phyloP scores from a whole-genome alignment of 495 filamentous ascomycete species.

The Evernia prunastri region DNA sequence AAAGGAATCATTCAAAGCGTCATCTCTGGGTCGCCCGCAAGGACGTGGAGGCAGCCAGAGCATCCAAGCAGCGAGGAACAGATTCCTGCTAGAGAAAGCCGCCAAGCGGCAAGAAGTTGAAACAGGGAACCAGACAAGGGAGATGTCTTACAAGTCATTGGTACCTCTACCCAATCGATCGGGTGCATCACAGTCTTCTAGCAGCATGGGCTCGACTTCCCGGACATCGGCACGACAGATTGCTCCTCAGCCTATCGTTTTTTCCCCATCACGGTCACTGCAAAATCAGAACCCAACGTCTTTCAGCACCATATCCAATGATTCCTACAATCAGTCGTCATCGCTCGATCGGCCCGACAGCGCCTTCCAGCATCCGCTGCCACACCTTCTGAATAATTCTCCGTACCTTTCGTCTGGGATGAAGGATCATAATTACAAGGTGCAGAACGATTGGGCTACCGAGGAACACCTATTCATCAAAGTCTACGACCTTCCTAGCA shows the following conservation, averaged over 20 bases:
- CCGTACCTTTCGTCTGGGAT: background rate
- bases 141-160: background rate
- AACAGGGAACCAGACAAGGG: background rate
- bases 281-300: background rate
- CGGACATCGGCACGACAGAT: background rate
- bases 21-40: background rate
- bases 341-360: background rate
- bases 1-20: background rate
- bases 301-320: background rate
- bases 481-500: conserved; percentile 32
- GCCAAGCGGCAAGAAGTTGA: background rate
- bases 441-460: conserved; percentile 31
- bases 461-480: conserved; percentile 39
- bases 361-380: background rate
- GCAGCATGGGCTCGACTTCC: conserved; percentile 3
- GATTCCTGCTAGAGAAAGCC: background rate
- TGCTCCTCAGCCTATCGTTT: conserved; percentile 5
- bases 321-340: background rate
- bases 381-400: background rate
- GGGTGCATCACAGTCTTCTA: background rate
- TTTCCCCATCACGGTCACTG: background rate
- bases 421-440: background rate
- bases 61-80: conserved; percentile 1
- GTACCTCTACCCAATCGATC: background rate
- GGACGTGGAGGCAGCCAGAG: background rate